Evolutionary conservation across 2,329 filamentous ascomycete genomes (phyloP), one percentile per base, ranked within the genome.

Genomic region (Fusarium azukiicola): DNA sequence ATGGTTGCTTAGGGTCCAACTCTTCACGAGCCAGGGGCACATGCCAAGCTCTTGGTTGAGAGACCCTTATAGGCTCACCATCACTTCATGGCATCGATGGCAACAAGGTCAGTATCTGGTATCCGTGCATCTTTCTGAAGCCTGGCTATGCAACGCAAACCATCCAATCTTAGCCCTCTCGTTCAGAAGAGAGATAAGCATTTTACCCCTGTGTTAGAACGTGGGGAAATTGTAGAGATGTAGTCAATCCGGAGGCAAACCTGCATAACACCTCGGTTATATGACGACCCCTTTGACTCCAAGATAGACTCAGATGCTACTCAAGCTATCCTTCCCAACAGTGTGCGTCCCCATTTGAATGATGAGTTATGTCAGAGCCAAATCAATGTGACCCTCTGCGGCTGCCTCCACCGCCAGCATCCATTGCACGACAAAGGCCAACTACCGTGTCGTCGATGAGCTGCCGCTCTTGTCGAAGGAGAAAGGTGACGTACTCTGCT

Each of bases 391-490:
- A 52, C 49, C 36, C 67, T 56, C 23, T 44, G 38, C 49, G 46
- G 32, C 16, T 69, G 49, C 67, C 67, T 27, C 49, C 49, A 42
- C 67, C 67, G 6, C 67, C 49, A 13, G 32, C 67, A 27, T 69
- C 67, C 11, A 69, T 69, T 23, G 27, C 32, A 21, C 36, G 66
- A 17, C 32, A 42, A 23, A 44, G 70, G 32, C 9, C 50, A 36
- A n/a, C 42, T 68, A 21, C 23, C 27, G 27, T 73, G 40, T 67
- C 74, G 44, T 36, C 72, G 5, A 74, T 77, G 74, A 77, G 72
- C 61, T 77, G 74, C 21, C 69, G 69, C 21, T 77, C 74, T 49
- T 77, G 72, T 23, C 72, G 74, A 11, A 63, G 69, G 9, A 70
- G 74, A 66, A 77, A 77, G 61, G 74, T 74, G 27, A 46, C 19